Evolutionary conservation across 2,329 filamentous ascomycete genomes (phyloP), one percentile per base, ranked within the genome.

Genomic region (Beauveria rudraprayagi): DNA sequence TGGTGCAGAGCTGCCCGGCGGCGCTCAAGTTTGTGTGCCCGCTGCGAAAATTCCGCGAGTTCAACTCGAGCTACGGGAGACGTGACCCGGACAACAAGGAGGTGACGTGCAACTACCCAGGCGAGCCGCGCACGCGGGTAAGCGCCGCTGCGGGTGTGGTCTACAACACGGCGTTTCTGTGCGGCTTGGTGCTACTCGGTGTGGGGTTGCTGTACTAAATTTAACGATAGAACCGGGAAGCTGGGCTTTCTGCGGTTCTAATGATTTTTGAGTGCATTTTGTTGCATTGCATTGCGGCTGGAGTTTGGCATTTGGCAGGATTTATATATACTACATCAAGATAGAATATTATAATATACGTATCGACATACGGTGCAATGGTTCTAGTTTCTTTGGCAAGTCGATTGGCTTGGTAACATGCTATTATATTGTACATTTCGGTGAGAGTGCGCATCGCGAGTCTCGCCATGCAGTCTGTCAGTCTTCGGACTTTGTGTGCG

Each of bases 1-100:
- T 99, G 1, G 90, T 96, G 11, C 86, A 89, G 74, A 91, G 84
- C 70, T 99, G 94, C 74, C 93, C 94, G 0, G 82, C 91, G 0
- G 75, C 80, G 1, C 77, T 99, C 67, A 79, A 81, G 0, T 97
- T 99, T 68, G 76, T 71, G 1, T 99, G 94, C 74, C 93, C 94
- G 5, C 69, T 68, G 40, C 68, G 71, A 3, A 64, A 67, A 22
- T 68, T 72, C 43, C 61, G 65, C 9, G 71, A 69, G 54, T 77
- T 75, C 59, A 65, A 70, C 9, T 65, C 67, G 30, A 76, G 74
- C 55, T 77, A 77, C 53, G 75, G 69, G 3, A 62, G 30, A 52
- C 68, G 72, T 24, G 63, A 66, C 22, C 56, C 58, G 10, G 65
- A 69, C 28, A 65, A 62, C 22, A 54, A 63, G 17, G 62, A 64